These are phyloP conservation scores for Dioscorea alata DNA, from an alignment of 106 monocot species.

Conservation along the genomic window DNA sequence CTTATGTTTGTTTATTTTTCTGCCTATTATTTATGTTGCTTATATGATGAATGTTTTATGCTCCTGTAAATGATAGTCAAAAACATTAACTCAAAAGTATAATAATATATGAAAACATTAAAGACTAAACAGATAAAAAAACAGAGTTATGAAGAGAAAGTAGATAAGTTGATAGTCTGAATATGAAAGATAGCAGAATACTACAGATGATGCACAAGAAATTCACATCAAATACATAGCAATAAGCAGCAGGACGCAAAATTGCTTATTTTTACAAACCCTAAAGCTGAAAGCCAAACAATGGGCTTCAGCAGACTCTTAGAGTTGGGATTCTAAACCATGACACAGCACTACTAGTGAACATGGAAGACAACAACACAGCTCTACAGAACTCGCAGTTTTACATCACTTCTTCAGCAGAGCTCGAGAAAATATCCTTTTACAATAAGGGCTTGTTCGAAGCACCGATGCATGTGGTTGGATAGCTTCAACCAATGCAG, in stretches of 20 bases:
- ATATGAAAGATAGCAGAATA: neutral
- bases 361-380: conserved; percentile 7
- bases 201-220: neutral
- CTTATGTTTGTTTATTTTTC: too few species aligned
- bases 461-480: conserved; percentile 4
- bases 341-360: neutral
- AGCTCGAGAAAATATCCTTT: conserved; percentile 12
- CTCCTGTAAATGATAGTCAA: too few species aligned
- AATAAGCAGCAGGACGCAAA: neutral
- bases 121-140: too few species aligned
- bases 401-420: conserved; percentile 22
- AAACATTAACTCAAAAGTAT: too few species aligned
- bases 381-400: neutral
- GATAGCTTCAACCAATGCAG: conserved; percentile 3
- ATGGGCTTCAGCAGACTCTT: neutral
- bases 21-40: too few species aligned
- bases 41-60: too few species aligned
- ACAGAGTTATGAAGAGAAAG: too few species aligned
- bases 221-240: neutral
- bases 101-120: too few species aligned
- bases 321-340: neutral
- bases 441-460: conserved; percentile 4
- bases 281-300: neutral
- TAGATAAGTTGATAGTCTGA: neutral
- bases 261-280: conserved; percentile 20